Conservation (phyloP, 2,329 filamentous ascomycete species). For the Rhynchosporium agropyri region DNA sequence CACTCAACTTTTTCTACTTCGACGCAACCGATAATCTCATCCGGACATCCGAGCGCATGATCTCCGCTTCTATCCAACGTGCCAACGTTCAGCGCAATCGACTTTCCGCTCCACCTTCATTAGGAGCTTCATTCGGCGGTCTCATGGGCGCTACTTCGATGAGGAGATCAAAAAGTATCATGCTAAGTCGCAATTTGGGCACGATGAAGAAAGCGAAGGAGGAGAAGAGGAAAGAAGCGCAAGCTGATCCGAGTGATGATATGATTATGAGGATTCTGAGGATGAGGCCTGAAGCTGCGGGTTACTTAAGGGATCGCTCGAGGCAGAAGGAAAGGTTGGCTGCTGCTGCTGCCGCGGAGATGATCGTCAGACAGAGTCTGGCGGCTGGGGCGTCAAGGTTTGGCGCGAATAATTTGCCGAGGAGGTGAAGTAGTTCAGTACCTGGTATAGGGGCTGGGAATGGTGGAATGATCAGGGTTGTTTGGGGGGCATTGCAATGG, state of each 20-base stretch:
- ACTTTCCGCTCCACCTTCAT: constrained; percentile 65
- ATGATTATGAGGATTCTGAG: constrained; percentile 95
- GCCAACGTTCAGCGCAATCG: constrained; percentile 74
- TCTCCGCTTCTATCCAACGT: constrained; percentile 77
- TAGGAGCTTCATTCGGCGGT: constrained; percentile 55
- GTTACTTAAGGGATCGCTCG: constrained; percentile 87
- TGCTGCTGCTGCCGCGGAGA: constrained; percentile 85
- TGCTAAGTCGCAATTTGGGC: constrained; percentile 91
- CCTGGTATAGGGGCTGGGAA: not conserved
- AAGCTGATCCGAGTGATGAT: constrained; percentile 95
- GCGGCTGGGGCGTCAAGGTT: constrained; percentile 50
- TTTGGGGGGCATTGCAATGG: constrained; percentile 19
- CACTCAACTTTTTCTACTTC: constrained; percentile 98
- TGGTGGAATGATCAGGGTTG: not conserved
- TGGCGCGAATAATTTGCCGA: constrained; percentile 42
- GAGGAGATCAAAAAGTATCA: constrained; percentile 74
- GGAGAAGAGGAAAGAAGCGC: constrained; percentile 91
- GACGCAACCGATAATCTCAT: constrained; percentile 89
- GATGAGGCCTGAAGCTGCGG: constrained; percentile 88
- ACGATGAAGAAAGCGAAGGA: constrained; percentile 97
- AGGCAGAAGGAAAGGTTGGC: constrained; percentile 93
- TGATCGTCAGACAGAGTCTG: constrained; percentile 93
- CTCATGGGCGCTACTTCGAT: constrained; percentile 72
- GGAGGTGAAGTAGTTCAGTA: constrained; percentile 33
- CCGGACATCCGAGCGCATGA: constrained; percentile 95